phyloP scores from a whole-genome alignment of 2,329 filamentous ascomycete genomes.

The Pseudocercospora cruenta region DNA sequence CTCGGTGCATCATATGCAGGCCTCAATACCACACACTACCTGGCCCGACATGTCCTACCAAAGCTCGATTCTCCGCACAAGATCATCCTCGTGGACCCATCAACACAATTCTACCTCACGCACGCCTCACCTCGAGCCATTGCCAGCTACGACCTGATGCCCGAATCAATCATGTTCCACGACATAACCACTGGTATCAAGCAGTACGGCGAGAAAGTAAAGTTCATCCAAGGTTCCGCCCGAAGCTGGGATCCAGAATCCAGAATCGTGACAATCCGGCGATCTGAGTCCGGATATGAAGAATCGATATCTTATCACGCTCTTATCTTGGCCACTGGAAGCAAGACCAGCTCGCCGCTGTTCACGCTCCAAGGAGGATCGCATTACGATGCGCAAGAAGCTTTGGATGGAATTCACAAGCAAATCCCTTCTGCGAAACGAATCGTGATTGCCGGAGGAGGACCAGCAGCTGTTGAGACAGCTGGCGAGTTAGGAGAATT shows the following conservation, averaged over 20 bases:
- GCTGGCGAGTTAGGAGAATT: conserved; percentile 39
- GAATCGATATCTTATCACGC: conserved; percentile 50
- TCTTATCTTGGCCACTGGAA: conserved; percentile 59
- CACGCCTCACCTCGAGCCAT: conserved; percentile 17
- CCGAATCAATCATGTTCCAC: conserved; percentile 51
- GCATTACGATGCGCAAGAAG: conserved; percentile 24
- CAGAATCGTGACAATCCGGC: conserved; percentile 48
- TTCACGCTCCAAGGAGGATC: conserved; percentile 44
- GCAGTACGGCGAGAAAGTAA: conserved; percentile 49
- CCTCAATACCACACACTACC: neutral
- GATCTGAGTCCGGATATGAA: conserved; percentile 32
- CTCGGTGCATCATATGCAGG: neutral
- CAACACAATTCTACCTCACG: conserved; percentile 9
- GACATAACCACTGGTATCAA: conserved; percentile 53
- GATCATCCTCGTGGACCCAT: conserved; percentile 11
- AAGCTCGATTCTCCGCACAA: neutral
- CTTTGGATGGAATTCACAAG: conserved; percentile 33
- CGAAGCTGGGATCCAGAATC: conserved; percentile 48
- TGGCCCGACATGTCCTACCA: neutral
- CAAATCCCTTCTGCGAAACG: conserved; percentile 25
- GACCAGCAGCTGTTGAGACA: conserved; percentile 39
- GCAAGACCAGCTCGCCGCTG: conserved; percentile 46
- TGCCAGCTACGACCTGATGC: conserved; percentile 48
- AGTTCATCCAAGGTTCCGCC: conserved; percentile 54
- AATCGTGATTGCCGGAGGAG: conserved; percentile 39